Percentiles rank a stretch among this genome's conserved stretches.
These are phyloP conservation scores for Linnemannia exigua DNA, from an alignment of 192 early-diverging fungal genomes.

Conservation along the genomic window DNA sequence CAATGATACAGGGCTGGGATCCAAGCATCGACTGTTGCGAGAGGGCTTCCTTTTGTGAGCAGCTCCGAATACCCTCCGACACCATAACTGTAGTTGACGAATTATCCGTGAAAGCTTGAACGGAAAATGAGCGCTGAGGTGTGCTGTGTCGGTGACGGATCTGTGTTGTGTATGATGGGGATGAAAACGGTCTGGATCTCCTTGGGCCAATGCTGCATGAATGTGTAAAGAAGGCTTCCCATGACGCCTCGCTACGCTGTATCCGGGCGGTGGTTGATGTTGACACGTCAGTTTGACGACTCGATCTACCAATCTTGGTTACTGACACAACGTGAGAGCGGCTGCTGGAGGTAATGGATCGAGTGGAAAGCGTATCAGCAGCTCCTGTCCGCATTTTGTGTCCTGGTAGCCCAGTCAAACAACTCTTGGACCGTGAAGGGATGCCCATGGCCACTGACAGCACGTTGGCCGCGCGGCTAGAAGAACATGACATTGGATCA, in stretches of 20 bases:
- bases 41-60: slow-evolving; percentile 25
- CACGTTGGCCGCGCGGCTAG: slow-evolving; percentile 51
- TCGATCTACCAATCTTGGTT: neutral
- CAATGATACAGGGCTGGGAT: slow-evolving; percentile 34
- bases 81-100: neutral
- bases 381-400: slow-evolving; percentile 25
- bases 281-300: neutral
- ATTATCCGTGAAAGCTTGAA: slow-evolving; percentile 24
- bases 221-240: slow-evolving; percentile 43
- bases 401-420: slow-evolving; percentile 13
- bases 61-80: slow-evolving; percentile 10
- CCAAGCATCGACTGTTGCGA: slow-evolving; percentile 30
- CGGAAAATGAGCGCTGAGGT: slow-evolving; percentile 37
- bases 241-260: slow-evolving; percentile 21
- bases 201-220: slow-evolving; percentile 19
- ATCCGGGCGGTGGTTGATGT: neutral
- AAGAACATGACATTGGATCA: slow-evolving; percentile 44
- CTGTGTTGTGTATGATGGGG: slow-evolving; percentile 7
- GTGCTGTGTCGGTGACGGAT: slow-evolving; percentile 4
- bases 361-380: neutral
- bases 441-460: slow-evolving; percentile 53
- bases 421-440: slow-evolving; percentile 42
- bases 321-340: neutral
- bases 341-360: slow-evolving; percentile 1
- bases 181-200: slow-evolving; percentile 19